Evolutionary conservation across 2,329 filamentous ascomycete genomes (phyloP), one percentile per base, ranked within the genome.

Genomic region (Celoporthe dispersa): DNA sequence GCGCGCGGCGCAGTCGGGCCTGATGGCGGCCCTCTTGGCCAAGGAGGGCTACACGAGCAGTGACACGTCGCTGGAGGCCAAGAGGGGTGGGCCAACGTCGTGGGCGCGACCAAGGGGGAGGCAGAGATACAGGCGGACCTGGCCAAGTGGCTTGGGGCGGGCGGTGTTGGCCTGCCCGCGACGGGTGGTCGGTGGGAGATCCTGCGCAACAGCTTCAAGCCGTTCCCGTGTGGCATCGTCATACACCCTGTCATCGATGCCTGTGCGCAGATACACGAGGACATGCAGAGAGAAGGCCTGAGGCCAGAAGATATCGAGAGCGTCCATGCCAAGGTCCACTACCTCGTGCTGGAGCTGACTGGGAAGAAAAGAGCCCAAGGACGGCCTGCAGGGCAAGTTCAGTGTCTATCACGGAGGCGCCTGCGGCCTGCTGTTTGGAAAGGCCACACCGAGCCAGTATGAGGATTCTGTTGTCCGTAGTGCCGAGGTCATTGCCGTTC

Each of bases 211-310:
- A 82, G 84, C 1, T 88, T 87, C 77, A 88, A 88, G 74, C 86
- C 85, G 0, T 88, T 85, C 71, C 85, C 86, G 0, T 88, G 86
- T 75, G 86, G 85, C 0, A 87, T 88, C 70, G 84, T 88, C 0
- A 84, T 87, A 72, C 86, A 88, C 75, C 85, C 86, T 0, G 79
- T 83, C 3, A 88, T 88, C 68, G 85, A 88, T 74, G 85, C 77
- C 2, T 84, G 82, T 71, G 82, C 83, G 19, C 83, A 85, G 73
- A 73, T 87, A 19, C 74, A 77, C 31, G 72, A 85, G 64, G 75
- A 82, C 55, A 63, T 75, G 16, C 64, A 73, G 14, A 73, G 79
- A 53, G 59, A 67, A n/a, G 79, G 77, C 0, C 73, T 80, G 3
- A 64, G 75, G 19, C 57, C 78, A 0, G 61, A 77, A 11, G 74